phyloP scores from a whole-genome alignment of 164 flowering plant genomes.

The Sextonia rubra region DNA sequence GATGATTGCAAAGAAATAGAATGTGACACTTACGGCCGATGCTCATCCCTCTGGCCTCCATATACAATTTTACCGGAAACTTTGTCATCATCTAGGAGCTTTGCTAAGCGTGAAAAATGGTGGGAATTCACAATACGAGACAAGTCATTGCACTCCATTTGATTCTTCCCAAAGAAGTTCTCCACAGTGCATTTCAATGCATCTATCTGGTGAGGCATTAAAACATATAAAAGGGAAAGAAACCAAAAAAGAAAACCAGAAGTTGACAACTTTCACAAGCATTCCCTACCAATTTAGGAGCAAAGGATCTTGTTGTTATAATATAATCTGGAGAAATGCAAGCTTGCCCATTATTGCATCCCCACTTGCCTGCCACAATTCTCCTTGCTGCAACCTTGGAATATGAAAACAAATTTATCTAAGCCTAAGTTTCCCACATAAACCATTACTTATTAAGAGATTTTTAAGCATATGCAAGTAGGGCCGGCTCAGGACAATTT shows the following conservation, averaged over 20 bases:
- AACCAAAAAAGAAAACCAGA: constrained; percentile 6
- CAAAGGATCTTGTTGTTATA: constrained; percentile 62
- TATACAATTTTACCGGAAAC: constrained; percentile 62
- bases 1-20: constrained; percentile 3
- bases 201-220: constrained; percentile 40
- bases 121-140: constrained; percentile 69
- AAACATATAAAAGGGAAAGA: neutral
- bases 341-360: constrained; percentile 65
- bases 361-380: constrained; percentile 71
- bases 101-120: constrained; percentile 65
- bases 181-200: constrained; percentile 49
- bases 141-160: constrained; percentile 64
- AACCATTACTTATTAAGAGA: neutral
- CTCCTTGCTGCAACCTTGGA: constrained; percentile 64
- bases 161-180: constrained; percentile 66
- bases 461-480: neutral
- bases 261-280: neutral
- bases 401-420: constrained; percentile 8
- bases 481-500: too few species aligned
- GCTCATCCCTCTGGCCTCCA: constrained; percentile 71
- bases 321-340: constrained; percentile 72
- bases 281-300: constrained; percentile 61
- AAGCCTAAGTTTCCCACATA: neutral
- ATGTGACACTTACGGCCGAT: constrained; percentile 48
- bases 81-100: constrained; percentile 69